phyloP scores from a whole-genome alignment of 1,284 basidiomycete genomes.

The Leccinum subspadiceum region DNA sequence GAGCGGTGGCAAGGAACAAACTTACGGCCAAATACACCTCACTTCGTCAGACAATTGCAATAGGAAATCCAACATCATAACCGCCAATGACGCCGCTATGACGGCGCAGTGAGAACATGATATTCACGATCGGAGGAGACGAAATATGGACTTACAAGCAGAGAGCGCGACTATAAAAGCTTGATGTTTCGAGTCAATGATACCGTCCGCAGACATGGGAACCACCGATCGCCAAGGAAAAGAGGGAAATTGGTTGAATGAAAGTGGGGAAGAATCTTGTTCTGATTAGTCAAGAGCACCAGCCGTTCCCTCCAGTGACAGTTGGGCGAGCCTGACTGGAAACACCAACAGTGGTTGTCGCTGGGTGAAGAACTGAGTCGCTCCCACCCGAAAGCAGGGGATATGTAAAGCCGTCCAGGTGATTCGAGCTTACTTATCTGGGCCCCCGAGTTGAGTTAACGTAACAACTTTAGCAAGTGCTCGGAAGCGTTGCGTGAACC shows the following conservation, averaged over 20 bases:
- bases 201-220: not conserved
- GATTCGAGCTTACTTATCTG: not conserved
- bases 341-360: not conserved
- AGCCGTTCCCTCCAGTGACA: not conserved
- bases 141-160: constrained; percentile 1
- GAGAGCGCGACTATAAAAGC: constrained; percentile 10
- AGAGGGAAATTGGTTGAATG: not conserved
- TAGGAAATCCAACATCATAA: constrained; percentile 17
- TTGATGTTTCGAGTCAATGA: not conserved
- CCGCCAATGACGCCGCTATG: constrained; percentile 3
- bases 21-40: constrained; percentile 13
- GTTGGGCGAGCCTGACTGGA: not conserved
- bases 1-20: not conserved
- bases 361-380: not conserved
- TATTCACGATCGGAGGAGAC: not conserved
- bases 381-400: not conserved
- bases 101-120: not conserved
- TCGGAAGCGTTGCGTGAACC: not conserved
- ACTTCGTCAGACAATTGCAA: constrained; percentile 19
- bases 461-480: not conserved
- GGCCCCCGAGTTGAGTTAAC: not conserved
- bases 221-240: not conserved
- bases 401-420: not conserved
- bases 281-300: not conserved
- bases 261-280: not conserved